Evolutionary conservation across 1,139 yeast species (phyloP), one percentile per base, ranked within the genome.

Genomic region (Taphrina deformans): DNA sequence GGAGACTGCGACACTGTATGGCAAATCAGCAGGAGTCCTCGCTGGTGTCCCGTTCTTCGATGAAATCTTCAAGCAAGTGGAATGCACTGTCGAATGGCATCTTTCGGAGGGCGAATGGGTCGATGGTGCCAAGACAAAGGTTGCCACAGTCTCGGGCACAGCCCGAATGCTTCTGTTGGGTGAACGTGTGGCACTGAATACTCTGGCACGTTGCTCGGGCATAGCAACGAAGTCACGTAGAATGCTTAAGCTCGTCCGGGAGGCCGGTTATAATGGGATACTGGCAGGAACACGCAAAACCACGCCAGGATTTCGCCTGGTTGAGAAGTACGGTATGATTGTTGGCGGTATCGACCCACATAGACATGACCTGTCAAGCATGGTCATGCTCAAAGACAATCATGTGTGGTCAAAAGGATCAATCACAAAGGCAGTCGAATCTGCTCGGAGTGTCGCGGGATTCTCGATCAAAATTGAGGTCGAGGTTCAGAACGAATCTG

Each of bases 251-350:
- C 76, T 85, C 66, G 96, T 97, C 0, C 82, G 85, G 67, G 77
- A 82, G 51, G 78, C 83, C n/a, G 96, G 96, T 0, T 92, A 86
- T 74, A 79, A 78, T 1, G 98, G 97, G 0, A 80, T 87, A 40
- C 89, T 92, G 74, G 97, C 98, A 0, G 98, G 98, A n/a, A 92
- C 98, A 1, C 84, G 98, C 73, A 92, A 92, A 76, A 92, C 97
- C n/a, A 92, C 98, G 0, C 98, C 98, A 0, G 98, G 98, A 0
- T 82, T 92, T 70, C 83, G 98, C 72, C 80, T 85, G 51, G 78
- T 92, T 66, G 98, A 93, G 73, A 92, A 92, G 75, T 92, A 92
- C 76, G 87, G 96, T 45, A 92, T 92, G 98, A 78, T 90, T 46
- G 96, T 92, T 12, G 98, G 97, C 27, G 97, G 97, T 7, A 89